phyloP scores from a whole-genome alignment of 768 basidiomycete genomes.

The Amylocystis lapponica region DNA sequence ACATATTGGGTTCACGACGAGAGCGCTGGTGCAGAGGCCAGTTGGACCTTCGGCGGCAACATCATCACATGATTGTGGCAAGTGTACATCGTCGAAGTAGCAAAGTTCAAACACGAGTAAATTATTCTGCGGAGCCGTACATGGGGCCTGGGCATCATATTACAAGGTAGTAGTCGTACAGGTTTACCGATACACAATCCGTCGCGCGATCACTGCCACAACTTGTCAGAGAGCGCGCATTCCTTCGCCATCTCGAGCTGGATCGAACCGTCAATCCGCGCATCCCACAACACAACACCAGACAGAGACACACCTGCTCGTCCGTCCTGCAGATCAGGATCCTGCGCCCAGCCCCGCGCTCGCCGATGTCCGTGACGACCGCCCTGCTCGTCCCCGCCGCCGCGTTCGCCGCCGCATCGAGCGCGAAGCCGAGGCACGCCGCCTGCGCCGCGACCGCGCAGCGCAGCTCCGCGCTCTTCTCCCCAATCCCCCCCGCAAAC shows the following conservation, averaged over 20 bases:
- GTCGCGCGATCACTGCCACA: conserved; percentile 20
- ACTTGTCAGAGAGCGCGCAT: conserved; percentile 26
- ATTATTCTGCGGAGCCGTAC: no score
- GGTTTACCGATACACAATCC: no score
- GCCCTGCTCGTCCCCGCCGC: conserved; percentile 31
- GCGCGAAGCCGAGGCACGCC: conserved; percentile 54
- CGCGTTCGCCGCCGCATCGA: conserved; percentile 45
- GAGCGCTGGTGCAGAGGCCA: no score
- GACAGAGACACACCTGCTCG: conserved; percentile 43
- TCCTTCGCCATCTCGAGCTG: conserved; percentile 41
- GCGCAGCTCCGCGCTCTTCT: conserved; percentile 59
- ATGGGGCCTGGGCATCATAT: no score
- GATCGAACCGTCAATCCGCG: background rate
- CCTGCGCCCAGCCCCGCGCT: conserved; percentile 21
- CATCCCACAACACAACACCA: background rate
- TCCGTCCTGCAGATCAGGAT: conserved; percentile 63
- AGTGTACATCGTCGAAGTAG: no score
- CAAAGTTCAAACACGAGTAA: no score
- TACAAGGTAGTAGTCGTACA: no score
- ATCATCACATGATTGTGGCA: no score
- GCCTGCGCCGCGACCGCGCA: conserved; percentile 48
- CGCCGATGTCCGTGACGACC: conserved; percentile 43
- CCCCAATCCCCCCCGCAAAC: conserved; percentile 87
- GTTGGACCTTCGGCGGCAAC: no score
- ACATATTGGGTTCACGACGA: no score